Conservation (phyloP, 2,329 filamentous ascomycete genomes). For the Neonectria hederae region DNA sequence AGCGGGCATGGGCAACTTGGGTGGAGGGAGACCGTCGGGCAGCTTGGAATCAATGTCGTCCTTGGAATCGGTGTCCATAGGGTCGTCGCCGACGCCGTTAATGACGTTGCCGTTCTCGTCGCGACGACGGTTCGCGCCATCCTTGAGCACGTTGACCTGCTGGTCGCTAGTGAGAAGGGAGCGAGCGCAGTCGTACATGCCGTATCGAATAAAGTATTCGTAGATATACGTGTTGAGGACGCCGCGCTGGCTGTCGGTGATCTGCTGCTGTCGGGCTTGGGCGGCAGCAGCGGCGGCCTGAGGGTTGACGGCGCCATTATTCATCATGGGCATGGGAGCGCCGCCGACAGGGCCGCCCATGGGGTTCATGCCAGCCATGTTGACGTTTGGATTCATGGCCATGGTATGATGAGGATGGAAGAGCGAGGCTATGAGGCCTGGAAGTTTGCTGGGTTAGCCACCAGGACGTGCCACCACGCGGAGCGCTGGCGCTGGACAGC, state of each 20-base stretch:
- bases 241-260: constrained; percentile 60
- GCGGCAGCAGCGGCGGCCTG: constrained; percentile 46
- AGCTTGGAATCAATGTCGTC: constrained; percentile 78
- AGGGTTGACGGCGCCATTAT: constrained; percentile 59
- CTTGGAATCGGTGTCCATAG: constrained; percentile 86
- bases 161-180: constrained; percentile 74
- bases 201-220: constrained; percentile 88
- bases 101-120: constrained; percentile 73
- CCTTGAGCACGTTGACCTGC: constrained; percentile 73
- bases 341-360: constrained; percentile 74
- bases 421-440: constrained; percentile 34
- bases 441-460: constrained; percentile 46
- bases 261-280: constrained; percentile 52
- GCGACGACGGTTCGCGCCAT: constrained; percentile 73
- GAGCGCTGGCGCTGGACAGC: constrained; percentile 44
- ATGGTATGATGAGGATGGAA: constrained; percentile 37
- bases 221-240: constrained; percentile 88
- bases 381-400: constrained; percentile 67
- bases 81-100: constrained; percentile 77
- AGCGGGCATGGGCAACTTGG: constrained; percentile 71
- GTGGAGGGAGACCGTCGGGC: constrained; percentile 81
- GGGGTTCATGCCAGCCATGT: constrained; percentile 75
- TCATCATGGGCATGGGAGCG: constrained; percentile 72
- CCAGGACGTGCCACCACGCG: constrained; percentile 47
- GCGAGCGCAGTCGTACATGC: constrained; percentile 85